A percentile compares a stretch with the other conserved stretches of the same genome.
Evolutionary conservation across 1,284 basidiomycete species (phyloP).

Genomic region (Apiotrichum domesticum): DNA sequence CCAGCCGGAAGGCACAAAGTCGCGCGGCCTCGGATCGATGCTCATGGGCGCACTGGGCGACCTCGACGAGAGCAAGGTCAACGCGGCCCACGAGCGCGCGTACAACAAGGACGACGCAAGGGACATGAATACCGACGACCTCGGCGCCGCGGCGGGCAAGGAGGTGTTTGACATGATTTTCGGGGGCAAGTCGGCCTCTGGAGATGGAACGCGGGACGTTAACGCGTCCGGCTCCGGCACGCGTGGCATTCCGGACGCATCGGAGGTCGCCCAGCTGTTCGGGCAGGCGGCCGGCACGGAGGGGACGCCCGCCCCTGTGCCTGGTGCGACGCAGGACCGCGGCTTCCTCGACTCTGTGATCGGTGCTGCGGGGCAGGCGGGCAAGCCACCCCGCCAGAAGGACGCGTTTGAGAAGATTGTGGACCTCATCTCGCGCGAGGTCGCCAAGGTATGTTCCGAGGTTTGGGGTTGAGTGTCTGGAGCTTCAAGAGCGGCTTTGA

Average conservation of each 20-base stretch:
- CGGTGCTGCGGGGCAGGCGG: neutral
- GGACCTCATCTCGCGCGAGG: conserved; percentile 5
- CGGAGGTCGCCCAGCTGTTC: conserved; percentile 3
- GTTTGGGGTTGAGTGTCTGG: neutral
- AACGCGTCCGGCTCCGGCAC: neutral
- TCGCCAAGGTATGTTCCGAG: conserved; percentile 1
- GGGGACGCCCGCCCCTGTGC: neutral
- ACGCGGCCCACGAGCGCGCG: conserved; percentile 3
- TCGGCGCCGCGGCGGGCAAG: conserved; percentile 5
- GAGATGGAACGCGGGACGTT: neutral
- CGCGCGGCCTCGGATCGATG: conserved; percentile 5
- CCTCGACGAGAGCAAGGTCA: conserved; percentile 7
- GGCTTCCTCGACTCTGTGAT: neutral
- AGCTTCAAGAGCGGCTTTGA: neutral
- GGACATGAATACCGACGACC: conserved; percentile 6
- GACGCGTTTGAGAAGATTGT: conserved; percentile 7
- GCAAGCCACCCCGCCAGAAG: conserved; percentile 5
- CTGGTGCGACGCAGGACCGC: neutral
- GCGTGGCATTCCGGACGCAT: neutral
- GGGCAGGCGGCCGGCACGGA: neutral
- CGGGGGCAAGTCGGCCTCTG: neutral
- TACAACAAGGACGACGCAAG: neutral
- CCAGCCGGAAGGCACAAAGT: neutral
- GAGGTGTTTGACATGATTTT: conserved; percentile 7
- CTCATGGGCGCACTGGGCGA: neutral